Conservation (phyloP, 345 rosid species). For the Linum trigynum region DNA sequence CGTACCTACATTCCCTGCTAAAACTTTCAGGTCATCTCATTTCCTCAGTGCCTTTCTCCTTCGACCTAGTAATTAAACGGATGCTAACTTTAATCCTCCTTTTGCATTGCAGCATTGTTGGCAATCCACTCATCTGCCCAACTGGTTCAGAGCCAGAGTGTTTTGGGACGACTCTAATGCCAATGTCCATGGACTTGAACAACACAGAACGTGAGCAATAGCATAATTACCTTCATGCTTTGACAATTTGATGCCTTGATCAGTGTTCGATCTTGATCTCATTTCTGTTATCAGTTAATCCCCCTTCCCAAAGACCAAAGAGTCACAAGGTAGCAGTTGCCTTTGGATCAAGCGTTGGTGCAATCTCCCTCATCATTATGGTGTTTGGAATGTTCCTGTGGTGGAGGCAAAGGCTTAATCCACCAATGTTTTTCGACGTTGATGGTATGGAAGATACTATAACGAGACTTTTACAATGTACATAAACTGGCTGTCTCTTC, state of each 20-base stretch:
- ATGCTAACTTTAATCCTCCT: neutral
- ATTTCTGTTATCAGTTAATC: constrained; percentile 26
- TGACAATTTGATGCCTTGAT: neutral
- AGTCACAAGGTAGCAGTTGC: constrained; percentile 68
- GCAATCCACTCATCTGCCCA: constrained; percentile 81
- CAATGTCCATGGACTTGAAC: constrained; percentile 96
- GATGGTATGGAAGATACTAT: constrained; percentile 44
- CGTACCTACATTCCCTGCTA: constrained; percentile 78
- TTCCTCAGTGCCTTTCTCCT: constrained; percentile 10
- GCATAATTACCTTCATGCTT: neutral
- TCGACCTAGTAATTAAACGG: constrained; percentile 3
- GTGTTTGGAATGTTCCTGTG: constrained; percentile 63
- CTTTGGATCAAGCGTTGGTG: constrained; percentile 59
- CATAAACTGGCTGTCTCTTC: neutral
- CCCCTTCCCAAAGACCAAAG: constrained; percentile 32
- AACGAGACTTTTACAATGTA: neutral
- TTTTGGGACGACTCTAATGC: constrained; percentile 65
- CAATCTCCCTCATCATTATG: constrained; percentile 52
- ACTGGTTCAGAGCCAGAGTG: constrained; percentile 91
- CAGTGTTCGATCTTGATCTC: constrained; percentile 12
- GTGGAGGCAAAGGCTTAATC: constrained; percentile 71
- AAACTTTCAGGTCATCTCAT: constrained; percentile 67
- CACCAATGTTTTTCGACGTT: constrained; percentile 62
- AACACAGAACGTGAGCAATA: constrained; percentile 46
- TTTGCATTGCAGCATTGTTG: constrained; percentile 55